Conservation (phyloP, 345 rosid genomes). For the Raphanus sativus region DNA sequence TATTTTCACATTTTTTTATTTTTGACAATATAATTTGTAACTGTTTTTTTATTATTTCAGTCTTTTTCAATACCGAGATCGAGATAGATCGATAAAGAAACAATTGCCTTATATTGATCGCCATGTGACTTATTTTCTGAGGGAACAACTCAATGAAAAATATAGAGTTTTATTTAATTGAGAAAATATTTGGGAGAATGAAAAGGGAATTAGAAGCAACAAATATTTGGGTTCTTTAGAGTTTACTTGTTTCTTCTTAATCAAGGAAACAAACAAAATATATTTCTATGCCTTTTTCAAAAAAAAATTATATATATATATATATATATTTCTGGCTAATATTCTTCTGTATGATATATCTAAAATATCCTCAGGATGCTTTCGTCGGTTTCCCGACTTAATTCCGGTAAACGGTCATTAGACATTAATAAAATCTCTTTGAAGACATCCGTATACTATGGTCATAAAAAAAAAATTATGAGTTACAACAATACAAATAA, state of each 20-base stretch:
- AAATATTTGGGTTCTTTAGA: slow-evolving; percentile 42
- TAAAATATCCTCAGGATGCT: not conserved
- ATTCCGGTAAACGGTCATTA: too few relatives aligned
- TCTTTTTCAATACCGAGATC: slow-evolving; percentile 17
- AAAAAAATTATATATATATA: too few relatives aligned
- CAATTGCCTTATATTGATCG: slow-evolving; percentile 17
- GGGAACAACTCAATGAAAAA: slow-evolving; percentile 14
- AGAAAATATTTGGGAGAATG: slow-evolving; percentile 68
- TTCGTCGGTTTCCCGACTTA: too few relatives aligned
- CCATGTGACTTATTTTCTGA: slow-evolving; percentile 35
- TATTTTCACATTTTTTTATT: too few relatives aligned
- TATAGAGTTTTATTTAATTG: slow-evolving; percentile 35
- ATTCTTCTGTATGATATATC: not conserved
- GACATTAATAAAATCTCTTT: too few relatives aligned
- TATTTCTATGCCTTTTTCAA: not conserved
- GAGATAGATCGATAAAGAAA: slow-evolving; percentile 17
- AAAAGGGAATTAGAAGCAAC: slow-evolving; percentile 62
- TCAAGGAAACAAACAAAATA: slow-evolving; percentile 51
- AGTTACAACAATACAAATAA: not conserved
- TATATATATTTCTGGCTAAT: slow-evolving; percentile 29
- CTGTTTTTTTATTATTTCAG: not conserved
- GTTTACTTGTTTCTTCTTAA: slow-evolving; percentile 43
- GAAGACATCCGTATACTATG: too few relatives aligned
- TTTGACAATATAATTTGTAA: too few relatives aligned
- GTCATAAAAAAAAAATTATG: not conserved